Base-by-base conservation (phyloP, 1,139 yeast genomes). In the Debaryomyces sp. region DNA sequence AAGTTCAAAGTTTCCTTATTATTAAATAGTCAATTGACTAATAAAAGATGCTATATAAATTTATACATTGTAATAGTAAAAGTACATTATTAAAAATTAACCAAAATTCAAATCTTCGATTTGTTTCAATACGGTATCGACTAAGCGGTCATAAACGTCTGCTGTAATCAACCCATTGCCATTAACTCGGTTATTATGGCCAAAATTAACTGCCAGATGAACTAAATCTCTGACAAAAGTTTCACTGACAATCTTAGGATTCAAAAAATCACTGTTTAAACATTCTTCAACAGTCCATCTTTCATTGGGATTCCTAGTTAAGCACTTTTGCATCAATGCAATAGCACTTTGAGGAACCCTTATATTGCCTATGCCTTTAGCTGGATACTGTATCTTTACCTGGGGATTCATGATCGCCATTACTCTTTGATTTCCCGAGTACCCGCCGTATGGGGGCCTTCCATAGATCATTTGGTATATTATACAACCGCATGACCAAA, bases 401-500 rank as follows among this genome's bases (percentile, higher is more conserved):
- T 86, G 85, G 0, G 96, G 96, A 61, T 89, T 88, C 80, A 89
- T 87, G 35, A 91, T 92, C 1, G 97, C 97, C 65, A 87, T 74
- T 42, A 90, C 75, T 54, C 96, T 74, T 61, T 89, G 91, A 50
- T 87, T 84, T 1, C 96, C 96, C 30, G 85, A 81, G 58, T 82
- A 89, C 1, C 79, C 77, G 0, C 91, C 96, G 70, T 90, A 92
- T 1, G 99, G 99, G 2, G 97, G 95, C 54, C 79, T 80, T 0
- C 97, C 97, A 61, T 94, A 94, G 3, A 92, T 81, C 96, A 95
- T 90, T 67, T 94, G 98, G 67, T 92, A 94, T 4, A 94, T 77
- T 5, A 94, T 94, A 65, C 99, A 91, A 0, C 99, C 99, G 69
- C 97, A 88, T 18, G 98, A 91, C 99, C 99, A 94, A 10, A 95